Evolutionary conservation across 805 yeast genomes (phyloP).

Genomic region (Yarrowia sp.): DNA sequence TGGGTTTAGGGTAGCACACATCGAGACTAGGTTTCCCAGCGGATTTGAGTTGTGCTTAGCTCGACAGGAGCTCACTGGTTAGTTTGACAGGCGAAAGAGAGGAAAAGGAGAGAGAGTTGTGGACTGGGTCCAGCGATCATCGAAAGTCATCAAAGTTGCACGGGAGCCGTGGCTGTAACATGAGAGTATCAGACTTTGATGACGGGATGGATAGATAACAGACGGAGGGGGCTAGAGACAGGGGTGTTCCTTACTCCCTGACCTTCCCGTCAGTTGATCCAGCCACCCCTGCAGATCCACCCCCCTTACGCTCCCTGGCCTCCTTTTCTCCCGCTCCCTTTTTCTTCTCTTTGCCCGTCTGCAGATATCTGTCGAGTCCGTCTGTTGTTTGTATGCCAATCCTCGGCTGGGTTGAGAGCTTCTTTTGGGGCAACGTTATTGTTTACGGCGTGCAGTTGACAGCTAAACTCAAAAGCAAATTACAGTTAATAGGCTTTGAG

Average conservation of each 20-base stretch:
- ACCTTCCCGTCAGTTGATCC: neutral
- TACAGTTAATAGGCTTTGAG: neutral
- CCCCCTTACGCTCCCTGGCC: neutral
- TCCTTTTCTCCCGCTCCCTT: constrained; percentile 12
- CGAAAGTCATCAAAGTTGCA: constrained; percentile 11
- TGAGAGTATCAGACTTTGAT: no score
- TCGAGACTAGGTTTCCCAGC: neutral
- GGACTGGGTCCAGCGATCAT: neutral
- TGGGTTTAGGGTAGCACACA: neutral
- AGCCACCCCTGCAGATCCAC: constrained; percentile 25
- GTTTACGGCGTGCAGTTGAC: constrained; percentile 17
- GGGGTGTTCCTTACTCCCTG: neutral
- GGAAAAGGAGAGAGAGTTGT: neutral
- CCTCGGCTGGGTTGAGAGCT: constrained; percentile 17
- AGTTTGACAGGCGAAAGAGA: neutral
- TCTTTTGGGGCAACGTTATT: constrained; percentile 23
- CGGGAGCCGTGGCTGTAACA: neutral
- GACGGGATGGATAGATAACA: neutral
- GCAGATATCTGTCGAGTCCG: neutral
- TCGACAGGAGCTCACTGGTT: constrained; percentile 17
- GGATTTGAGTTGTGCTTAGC: constrained; percentile 3
- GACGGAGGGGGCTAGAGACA: no score
- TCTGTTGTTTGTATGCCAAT: constrained; percentile 13
- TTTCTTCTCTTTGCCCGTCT: neutral
- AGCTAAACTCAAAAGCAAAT: neutral